Percentiles rank a stretch among this genome's conserved stretches.
phyloP scores from a whole-genome alignment of 768 basidiomycete species.

The Lactifluus rugatus region DNA sequence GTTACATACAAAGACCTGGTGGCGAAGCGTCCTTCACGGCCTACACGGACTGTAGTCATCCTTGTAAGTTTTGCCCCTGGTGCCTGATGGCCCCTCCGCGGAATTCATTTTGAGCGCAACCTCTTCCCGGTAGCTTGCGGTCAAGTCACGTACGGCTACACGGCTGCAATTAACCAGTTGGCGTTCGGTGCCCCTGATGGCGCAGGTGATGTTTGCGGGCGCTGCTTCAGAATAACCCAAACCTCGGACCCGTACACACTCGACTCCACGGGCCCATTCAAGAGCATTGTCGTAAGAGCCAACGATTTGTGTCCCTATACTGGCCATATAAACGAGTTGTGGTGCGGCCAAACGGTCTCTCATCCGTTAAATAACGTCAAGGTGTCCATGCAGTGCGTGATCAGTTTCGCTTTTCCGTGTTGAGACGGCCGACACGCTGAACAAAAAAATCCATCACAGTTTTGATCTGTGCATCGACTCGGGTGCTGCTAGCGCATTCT shows the following conservation, averaged over 20 bases:
- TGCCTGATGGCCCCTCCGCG: neutral
- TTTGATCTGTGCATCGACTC: constrained; percentile 56
- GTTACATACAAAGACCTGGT: constrained; percentile 44
- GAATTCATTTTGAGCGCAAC: neutral
- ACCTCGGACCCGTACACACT: constrained; percentile 45
- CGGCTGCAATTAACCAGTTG: constrained; percentile 49
- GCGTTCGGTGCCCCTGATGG: constrained; percentile 46
- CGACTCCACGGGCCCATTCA: constrained; percentile 41
- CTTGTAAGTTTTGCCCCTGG: constrained; percentile 29
- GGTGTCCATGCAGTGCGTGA: constrained; percentile 41
- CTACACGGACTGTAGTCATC: constrained; percentile 41
- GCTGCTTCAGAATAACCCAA: constrained; percentile 48
- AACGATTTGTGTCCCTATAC: constrained; percentile 37
- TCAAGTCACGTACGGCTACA: constrained; percentile 38
- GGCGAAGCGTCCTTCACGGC: constrained; percentile 48
- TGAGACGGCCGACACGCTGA: neutral
- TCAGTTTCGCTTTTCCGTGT: neutral
- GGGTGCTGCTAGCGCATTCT: constrained; percentile 42
- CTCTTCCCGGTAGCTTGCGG: constrained; percentile 37
- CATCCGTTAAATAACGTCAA: constrained; percentile 33
- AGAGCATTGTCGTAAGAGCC: constrained; percentile 44
- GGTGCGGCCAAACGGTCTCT: constrained; percentile 43
- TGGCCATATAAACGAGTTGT: constrained; percentile 43
- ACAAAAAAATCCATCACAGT: constrained; percentile 25
- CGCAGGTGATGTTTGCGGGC: constrained; percentile 51